Base-by-base conservation (phyloP, 2,329 filamentous ascomycete species). In the Claviceps lovelessii region DNA sequence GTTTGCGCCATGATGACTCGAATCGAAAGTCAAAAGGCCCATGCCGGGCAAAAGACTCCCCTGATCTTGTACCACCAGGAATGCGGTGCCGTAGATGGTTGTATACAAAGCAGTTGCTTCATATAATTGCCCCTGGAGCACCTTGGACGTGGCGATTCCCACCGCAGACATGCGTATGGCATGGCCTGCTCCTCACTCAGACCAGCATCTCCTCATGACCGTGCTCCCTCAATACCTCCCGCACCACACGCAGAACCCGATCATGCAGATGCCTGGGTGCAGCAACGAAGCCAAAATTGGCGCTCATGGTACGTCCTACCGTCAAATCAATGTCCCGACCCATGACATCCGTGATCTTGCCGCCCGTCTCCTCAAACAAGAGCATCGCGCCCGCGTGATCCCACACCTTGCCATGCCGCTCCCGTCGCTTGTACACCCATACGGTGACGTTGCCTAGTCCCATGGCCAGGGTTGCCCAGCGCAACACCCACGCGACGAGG, bases 201-300 rank as follows among this genome's bases (percentile, higher is more conserved):
- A 55, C 46, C 47, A 68, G 19, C 49, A 61, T 63, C 0, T 60
- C 62, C 0, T 59, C 58, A 28, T 63, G 63, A 0, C 63, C 59
- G 51, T 73, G 62, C 28, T 71, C 67, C 29, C 54, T 68, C 60
- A 95, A 72, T n/a, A 95, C 89, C 58, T 82, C 79, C 67, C 86
- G 86, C 33, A 39, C 48, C n/a, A 50, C 33, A 39, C 5, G 76
- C 55, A 80, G 61, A 1, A 81, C 74, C 2, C 58, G 53, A 0
- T 46, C 67, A 56, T 81, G 78, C 7, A 75, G 52, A 5, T 62
- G 63, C 19, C 57, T 64, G 8, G 77, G 74, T 1, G 78, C 77
- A 0, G 76, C 79, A 5, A 81, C 72, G 48, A 81, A 80, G 1
- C 79, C 78, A 62, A 73, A 78, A 63, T 82, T 82, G 4, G 59